A percentile compares a stretch with the other conserved stretches of the same genome.
These are phyloP conservation scores for Zymoseptoria ardabiliae DNA, from an alignment of 2,329 filamentous ascomycete species.

Conservation along the genomic window DNA sequence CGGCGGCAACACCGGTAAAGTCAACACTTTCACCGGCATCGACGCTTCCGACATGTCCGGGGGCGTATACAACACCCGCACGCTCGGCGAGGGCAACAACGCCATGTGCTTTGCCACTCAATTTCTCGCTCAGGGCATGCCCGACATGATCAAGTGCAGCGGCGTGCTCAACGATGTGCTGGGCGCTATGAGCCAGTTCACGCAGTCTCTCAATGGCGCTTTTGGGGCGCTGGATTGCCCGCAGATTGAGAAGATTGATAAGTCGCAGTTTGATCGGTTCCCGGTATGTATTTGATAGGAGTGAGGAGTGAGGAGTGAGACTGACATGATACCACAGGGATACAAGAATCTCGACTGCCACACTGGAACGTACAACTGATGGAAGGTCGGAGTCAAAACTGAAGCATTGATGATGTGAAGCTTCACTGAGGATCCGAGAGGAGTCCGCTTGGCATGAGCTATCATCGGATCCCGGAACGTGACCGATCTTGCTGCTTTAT, in stretches of 20 bases:
- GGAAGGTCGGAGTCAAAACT: too few relatives aligned
- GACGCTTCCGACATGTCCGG: slow-evolving; percentile 32
- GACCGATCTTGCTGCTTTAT: too few relatives aligned
- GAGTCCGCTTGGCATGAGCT: too few relatives aligned
- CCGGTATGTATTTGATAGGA: slow-evolving; percentile 5
- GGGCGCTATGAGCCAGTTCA: slow-evolving; percentile 7
- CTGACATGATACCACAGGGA: neutral
- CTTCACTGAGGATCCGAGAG: too few relatives aligned
- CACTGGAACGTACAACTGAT: neutral
- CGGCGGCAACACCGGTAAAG: slow-evolving; percentile 31
- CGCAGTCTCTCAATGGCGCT: slow-evolving; percentile 4
- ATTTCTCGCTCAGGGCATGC: slow-evolving; percentile 29
- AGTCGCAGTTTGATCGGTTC: slow-evolving; percentile 21
- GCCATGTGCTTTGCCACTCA: slow-evolving; percentile 32
- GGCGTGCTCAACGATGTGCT: slow-evolving; percentile 1
- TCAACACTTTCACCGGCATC: slow-evolving; percentile 31
- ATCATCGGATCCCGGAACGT: too few relatives aligned
- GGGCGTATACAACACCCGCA: slow-evolving; percentile 35
- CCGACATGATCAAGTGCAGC: slow-evolving; percentile 18
- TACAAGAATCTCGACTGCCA: neutral
- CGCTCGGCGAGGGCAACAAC: slow-evolving; percentile 28
- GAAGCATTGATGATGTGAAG: too few relatives aligned
- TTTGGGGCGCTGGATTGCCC: slow-evolving; percentile 20
- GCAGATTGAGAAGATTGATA: slow-evolving; percentile 20
- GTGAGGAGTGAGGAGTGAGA: neutral